These are phyloP conservation scores for Penicillium lividum DNA, from an alignment of 495 filamentous ascomycete species.

Conservation along the genomic window DNA sequence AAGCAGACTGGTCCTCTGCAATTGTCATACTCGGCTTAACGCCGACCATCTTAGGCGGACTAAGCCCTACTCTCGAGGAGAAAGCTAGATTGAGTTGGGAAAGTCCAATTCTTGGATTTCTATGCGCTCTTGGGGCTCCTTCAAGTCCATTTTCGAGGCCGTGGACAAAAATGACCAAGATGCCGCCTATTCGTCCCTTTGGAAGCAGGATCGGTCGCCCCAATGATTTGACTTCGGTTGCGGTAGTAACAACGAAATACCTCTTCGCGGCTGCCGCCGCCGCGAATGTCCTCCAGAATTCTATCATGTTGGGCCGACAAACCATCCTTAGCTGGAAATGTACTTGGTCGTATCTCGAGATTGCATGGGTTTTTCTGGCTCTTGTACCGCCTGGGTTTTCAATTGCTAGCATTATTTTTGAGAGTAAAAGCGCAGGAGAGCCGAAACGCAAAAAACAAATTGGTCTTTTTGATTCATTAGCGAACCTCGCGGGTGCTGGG, in stretches of 20 bases:
- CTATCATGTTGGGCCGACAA: not conserved
- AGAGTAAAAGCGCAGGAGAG: not conserved
- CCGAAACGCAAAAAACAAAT: not conserved
- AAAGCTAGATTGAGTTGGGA: not conserved
- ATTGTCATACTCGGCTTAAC: not conserved
- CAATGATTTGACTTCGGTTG: no score
- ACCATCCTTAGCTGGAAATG: not conserved
- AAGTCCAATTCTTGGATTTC: not conserved
- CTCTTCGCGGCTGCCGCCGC: not conserved
- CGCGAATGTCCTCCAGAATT: not conserved
- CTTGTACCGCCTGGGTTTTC: not conserved
- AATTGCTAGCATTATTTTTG: not conserved
- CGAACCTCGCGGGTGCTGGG: not conserved
- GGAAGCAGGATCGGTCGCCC: no score
- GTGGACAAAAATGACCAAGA: not conserved
- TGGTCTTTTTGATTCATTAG: not conserved
- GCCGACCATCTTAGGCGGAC: not conserved
- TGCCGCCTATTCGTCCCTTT: no score
- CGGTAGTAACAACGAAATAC: not conserved
- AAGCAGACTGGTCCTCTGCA: conserved; percentile 1
- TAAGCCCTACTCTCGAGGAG: not conserved
- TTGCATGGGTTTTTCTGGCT: not conserved
- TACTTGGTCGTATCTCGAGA: not conserved
- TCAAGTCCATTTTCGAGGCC: not conserved
- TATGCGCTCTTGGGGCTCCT: not conserved